Conservation (phyloP, 2,329 filamentous ascomycete species). For the Cadophora gregata region DNA sequence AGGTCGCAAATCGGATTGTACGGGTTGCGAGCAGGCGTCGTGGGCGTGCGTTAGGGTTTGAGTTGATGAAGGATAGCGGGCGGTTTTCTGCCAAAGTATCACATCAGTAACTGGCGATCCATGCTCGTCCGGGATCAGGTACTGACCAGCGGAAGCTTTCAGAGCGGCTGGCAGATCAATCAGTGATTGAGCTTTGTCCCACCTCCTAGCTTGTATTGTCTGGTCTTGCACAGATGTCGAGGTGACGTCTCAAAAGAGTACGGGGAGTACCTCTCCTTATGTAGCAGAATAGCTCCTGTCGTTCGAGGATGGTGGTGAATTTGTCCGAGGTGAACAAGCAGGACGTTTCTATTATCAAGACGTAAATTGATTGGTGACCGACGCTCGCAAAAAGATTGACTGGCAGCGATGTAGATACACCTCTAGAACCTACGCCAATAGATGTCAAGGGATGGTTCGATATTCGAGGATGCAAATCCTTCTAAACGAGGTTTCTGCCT, state of each 20-base stretch:
- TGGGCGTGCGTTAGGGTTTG: constrained; percentile 9
- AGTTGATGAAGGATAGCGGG: not conserved
- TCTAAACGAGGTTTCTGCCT: not conserved
- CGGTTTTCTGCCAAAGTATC: constrained; percentile 30
- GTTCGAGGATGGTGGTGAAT: constrained; percentile 20
- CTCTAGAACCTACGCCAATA: constrained; percentile 15
- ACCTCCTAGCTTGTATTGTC: constrained; percentile 17
- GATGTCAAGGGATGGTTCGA: constrained; percentile 23
- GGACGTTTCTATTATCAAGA: constrained; percentile 10
- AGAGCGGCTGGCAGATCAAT: constrained; percentile 18
- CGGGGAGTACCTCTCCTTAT: constrained; percentile 25
- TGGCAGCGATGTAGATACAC: constrained; percentile 22
- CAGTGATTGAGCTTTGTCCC: constrained; percentile 24
- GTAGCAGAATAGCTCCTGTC: constrained; percentile 17
- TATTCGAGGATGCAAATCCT: constrained; percentile 20
- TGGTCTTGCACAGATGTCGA: constrained; percentile 17
- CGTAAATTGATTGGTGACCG: constrained; percentile 20
- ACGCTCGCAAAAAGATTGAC: constrained; percentile 24
- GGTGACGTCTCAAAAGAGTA: constrained; percentile 25
- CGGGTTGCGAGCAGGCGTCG: constrained; percentile 9
- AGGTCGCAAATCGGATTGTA: constrained; percentile 15
- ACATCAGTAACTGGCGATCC: constrained; percentile 30
- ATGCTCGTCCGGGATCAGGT: constrained; percentile 20
- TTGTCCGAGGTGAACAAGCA: constrained; percentile 21
- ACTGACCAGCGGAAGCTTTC: constrained; percentile 16